These are phyloP conservation scores for Olyra latifolia DNA, from an alignment of 176 grass and related monocot genomes.

Conservation along the genomic window DNA sequence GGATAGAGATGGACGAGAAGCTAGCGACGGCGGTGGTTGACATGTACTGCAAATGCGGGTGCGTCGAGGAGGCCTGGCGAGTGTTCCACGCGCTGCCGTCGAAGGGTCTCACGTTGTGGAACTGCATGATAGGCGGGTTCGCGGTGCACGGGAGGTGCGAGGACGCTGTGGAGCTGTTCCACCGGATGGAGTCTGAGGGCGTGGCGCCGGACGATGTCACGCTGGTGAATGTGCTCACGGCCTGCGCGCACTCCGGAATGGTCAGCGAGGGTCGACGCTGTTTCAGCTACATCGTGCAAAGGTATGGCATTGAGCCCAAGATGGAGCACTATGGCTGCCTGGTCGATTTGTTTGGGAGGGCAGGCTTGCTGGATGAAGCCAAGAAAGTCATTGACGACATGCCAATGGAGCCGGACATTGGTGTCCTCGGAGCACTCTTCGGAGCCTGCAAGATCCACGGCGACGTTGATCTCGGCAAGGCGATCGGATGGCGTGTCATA, in stretches of 20 bases:
- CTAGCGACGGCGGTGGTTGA: slow-evolving; percentile 64
- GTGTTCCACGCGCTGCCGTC: slow-evolving; percentile 41
- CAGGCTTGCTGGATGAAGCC: slow-evolving; percentile 54
- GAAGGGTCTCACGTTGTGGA: slow-evolving; percentile 67
- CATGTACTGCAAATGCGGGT: slow-evolving; percentile 96
- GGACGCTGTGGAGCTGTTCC: slow-evolving; percentile 55
- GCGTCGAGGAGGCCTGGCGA: slow-evolving; percentile 57
- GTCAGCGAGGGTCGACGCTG: slow-evolving; percentile 49
- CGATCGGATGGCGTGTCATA: slow-evolving; percentile 62
- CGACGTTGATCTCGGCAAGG: slow-evolving; percentile 49
- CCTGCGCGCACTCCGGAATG: slow-evolving; percentile 74
- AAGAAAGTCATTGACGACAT: slow-evolving; percentile 73
- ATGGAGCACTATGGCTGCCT: slow-evolving; percentile 90
- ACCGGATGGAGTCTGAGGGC: slow-evolving; percentile 55
- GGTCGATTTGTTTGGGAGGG: slow-evolving; percentile 47
- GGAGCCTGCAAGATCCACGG: slow-evolving; percentile 78
- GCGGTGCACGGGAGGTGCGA: slow-evolving; percentile 59
- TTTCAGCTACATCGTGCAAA: slow-evolving; percentile 43
- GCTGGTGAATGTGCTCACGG: slow-evolving; percentile 71
- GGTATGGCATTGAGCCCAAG: slow-evolving; percentile 54
- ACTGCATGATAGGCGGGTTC: slow-evolving; percentile 85
- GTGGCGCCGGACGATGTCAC: slow-evolving; percentile 63
- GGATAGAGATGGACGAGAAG: slow-evolving; percentile 62
- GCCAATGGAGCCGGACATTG: slow-evolving; percentile 68
- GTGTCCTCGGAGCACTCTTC: slow-evolving; percentile 73